Percentiles rank a stretch among this genome's conserved stretches.
phyloP scores from a whole-genome alignment of 2,329 filamentous ascomycete species.

The Emergomyces africanus region DNA sequence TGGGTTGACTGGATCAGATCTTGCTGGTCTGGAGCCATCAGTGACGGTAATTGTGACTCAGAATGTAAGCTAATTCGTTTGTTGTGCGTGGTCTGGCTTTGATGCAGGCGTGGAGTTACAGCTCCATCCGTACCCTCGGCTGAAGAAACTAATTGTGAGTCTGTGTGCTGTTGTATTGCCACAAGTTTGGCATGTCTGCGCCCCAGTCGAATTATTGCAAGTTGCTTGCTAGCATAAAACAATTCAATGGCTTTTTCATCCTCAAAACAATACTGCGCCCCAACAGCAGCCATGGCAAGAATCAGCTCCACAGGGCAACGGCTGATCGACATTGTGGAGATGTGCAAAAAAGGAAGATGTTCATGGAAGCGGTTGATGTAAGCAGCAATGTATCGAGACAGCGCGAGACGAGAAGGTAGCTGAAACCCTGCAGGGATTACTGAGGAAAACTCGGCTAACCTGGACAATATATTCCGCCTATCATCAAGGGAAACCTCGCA shows the following conservation, averaged over 20 bases:
- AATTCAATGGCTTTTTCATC: conserved; percentile 41
- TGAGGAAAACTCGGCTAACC: conserved; percentile 12
- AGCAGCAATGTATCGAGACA: conserved; percentile 14
- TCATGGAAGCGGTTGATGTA: conserved; percentile 17
- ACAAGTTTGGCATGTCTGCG: conserved; percentile 36
- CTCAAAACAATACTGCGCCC: conserved; percentile 37
- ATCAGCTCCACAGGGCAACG: conserved; percentile 36
- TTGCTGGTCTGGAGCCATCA: background rate
- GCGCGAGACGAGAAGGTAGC: conserved; percentile 14
- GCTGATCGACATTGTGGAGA: conserved; percentile 36
- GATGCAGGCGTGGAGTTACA: background rate
- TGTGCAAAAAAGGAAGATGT: conserved; percentile 16
- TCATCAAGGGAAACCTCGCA: conserved; percentile 24
- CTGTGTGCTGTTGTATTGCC: conserved; percentile 24
- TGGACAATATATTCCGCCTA: conserved; percentile 15
- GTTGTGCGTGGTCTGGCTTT: background rate
- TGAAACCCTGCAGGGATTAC: conserved; percentile 11
- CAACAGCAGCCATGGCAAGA: conserved; percentile 39
- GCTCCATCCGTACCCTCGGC: background rate
- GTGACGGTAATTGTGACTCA: background rate
- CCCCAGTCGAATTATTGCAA: conserved; percentile 41
- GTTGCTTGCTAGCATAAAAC: conserved; percentile 44
- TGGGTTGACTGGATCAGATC: conserved; percentile 38
- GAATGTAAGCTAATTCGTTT: background rate
- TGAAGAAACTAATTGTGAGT: conserved; percentile 21